Base-by-base conservation (phyloP, 2,329 filamentous ascomycete species). In the Nigrospora oryzae region DNA sequence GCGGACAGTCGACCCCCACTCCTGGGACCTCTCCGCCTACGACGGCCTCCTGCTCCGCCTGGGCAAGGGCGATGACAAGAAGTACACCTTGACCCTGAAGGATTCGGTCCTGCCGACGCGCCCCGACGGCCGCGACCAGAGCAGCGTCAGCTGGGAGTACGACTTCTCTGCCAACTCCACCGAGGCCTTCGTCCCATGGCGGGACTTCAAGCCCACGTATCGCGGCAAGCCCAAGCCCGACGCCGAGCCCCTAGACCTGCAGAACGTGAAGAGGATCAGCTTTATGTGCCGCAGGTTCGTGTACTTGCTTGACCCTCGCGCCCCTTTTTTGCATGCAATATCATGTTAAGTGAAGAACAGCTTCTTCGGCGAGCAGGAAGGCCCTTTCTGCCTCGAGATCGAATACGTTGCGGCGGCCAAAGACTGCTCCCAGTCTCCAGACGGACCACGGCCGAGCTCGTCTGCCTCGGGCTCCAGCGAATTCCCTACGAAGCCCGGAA, bases 261-360 rank as follows among this genome's bases (percentile, higher is more conserved):
- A 68, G 40, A 67, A 69, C 37, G 69, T 93, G 35, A 84, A 77
- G 63, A 71, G 84, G 39, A 68, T 91, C 30, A 83, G 81, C 42
- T 70, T 93, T 47, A 90, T 93, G 87, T 85, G 86, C 72, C 69
- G 88, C 60, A 93, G 87, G 86, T 88, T 63, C 47, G 68, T 58
- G 4, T 10, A n/a, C 6, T 57, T 30, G 4, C 6, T n/a, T 6
- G 38, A 17, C 11, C 13, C 16, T 16, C 40, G 12, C 40, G 38
- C 14, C 11, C 14, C 14, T 23, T 34, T 17, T 23, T 44, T 23
- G 30, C 38, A 40, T 23, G 12, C 11, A 17, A 32, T 31, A 12
- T 42, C 2, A 37, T 3, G n/a, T 13, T 19, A 8, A 17, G 40
- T 41, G 42, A 40, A 38, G 4, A 37, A 31, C 14, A 88, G 86